phyloP scores from a whole-genome alignment of 352 stramenopile species.

The Pythium rhizo-oryzae region DNA sequence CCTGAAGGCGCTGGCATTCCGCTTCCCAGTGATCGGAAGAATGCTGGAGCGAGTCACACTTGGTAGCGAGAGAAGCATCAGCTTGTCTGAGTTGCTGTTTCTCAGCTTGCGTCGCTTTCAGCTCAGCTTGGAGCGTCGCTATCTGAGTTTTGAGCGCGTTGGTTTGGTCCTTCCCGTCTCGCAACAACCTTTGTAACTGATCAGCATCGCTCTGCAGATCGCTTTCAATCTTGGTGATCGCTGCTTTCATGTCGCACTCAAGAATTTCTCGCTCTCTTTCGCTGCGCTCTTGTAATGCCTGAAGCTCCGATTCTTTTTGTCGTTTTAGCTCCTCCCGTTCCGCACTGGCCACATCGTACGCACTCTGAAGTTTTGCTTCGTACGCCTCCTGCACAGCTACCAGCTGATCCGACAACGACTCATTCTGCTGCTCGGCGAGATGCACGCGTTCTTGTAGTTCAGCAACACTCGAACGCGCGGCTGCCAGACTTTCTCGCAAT shows the following conservation, averaged over 20 bases:
- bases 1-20: constrained; percentile 20
- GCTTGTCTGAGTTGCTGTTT: constrained; percentile 5
- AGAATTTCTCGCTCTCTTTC: constrained; percentile 40
- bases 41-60: constrained; percentile 15
- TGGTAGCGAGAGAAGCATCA: constrained; percentile 10
- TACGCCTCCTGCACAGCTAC: constrained; percentile 50
- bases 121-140: constrained; percentile 3
- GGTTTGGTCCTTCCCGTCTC: constrained; percentile 23
- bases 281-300: constrained; percentile 39
- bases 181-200: constrained; percentile 16
- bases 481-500: constrained; percentile 27
- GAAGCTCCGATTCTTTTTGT: constrained; percentile 40
- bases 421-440: constrained; percentile 42
- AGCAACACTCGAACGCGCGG: constrained; percentile 24
- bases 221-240: constrained; percentile 43
- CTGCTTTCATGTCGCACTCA: constrained; percentile 46
- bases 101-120: constrained; percentile 3
- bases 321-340: constrained; percentile 36
- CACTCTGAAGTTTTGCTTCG: constrained; percentile 41
- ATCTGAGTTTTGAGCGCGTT: constrained; percentile 12
- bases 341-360: constrained; percentile 36
- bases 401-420: constrained; percentile 43
- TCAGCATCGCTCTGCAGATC: constrained; percentile 41
- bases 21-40: constrained; percentile 19
- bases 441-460: constrained; percentile 44